Evolutionary conservation across 495 filamentous ascomycete species (phyloP), one percentile per base, ranked within the genome.

Genomic region (Tuber brumale): DNA sequence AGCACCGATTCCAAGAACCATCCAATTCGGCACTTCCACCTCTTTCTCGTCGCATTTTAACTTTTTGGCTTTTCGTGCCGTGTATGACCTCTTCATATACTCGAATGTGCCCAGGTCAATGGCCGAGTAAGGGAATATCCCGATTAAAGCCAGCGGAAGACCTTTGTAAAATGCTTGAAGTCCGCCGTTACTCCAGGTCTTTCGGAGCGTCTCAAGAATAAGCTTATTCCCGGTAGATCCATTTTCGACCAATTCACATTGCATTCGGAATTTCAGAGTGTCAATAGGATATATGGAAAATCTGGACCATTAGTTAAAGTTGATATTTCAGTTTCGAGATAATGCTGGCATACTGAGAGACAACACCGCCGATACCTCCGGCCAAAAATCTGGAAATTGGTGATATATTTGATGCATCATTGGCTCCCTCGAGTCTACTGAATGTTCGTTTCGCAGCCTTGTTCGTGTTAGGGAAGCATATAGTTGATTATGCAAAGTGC

Each of bases 61-160:
- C 31, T 88, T 85, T 45, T 87, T 88, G n/a, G 93, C 93, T 80
- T 94, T 92, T 69, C 90, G 89, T 16, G 85, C 86, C 3, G 90
- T 86, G 74, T 97, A 88, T 9, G 86, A 86, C 44, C 88, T 88
- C 86, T 99, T 99, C 74, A 97, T 87, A 71, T 94, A 90, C 84
- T 99, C 95, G 79, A 97, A 99, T 0, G 93, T 97, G 61, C 93
- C 92, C 76, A 99, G 89, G 83, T 99, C 95, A 83, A 99, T 95
- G 51, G 95, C 96, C 46, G 93, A 93, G 84, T 99, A 99, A 2
- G 95, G 95, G 82, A 98, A 98, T 90, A 98, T 97, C 83, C 95
- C 95, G 72, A 97, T 82, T 3, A 99, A 87, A 31, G 96, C 95
- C 86, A 97, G 92, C 0, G 93, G 93, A 46, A 98, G 89, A 27